Conservation (phyloP, 1,284 basidiomycete species). For the Cryptococcus maquisensis region DNA sequence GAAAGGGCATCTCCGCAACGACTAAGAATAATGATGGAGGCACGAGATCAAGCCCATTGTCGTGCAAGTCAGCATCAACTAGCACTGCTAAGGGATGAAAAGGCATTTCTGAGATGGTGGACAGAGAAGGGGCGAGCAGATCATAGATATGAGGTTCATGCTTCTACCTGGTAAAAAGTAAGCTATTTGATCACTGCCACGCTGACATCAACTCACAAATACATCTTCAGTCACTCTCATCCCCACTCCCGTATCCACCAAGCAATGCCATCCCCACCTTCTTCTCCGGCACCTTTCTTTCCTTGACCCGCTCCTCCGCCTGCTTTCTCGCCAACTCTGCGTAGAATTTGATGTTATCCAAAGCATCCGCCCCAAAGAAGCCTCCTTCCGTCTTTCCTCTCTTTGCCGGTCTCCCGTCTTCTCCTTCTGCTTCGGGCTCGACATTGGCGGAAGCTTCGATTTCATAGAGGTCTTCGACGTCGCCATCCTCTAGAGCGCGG, state of each 20-base stretch:
- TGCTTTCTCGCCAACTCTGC: conserved; percentile 36
- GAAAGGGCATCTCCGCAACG: too few species aligned
- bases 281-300: conserved; percentile 21
- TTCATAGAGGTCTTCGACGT: conserved; percentile 45
- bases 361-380: conserved; percentile 68
- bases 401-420: conserved; percentile 47
- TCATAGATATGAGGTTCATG: too few species aligned
- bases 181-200: background rate
- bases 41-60: too few species aligned
- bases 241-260: conserved; percentile 36
- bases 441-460: conserved; percentile 30
- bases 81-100: too few species aligned
- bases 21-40: too few species aligned
- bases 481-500: conserved; percentile 70
- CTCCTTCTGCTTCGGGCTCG: conserved; percentile 10
- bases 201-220: background rate
- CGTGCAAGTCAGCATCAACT: too few species aligned
- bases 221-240: conserved; percentile 29
- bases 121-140: too few species aligned
- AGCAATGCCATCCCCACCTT: conserved; percentile 18
- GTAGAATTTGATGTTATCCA: conserved; percentile 82
- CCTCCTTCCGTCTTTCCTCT: conserved; percentile 47
- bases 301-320: conserved; percentile 20
- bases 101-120: too few species aligned
- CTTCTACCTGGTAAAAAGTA: too few species aligned